Evolutionary conservation across 768 basidiomycete genomes (phyloP), one percentile per base, ranked within the genome.

Genomic region (Chalciporus piperatus): DNA sequence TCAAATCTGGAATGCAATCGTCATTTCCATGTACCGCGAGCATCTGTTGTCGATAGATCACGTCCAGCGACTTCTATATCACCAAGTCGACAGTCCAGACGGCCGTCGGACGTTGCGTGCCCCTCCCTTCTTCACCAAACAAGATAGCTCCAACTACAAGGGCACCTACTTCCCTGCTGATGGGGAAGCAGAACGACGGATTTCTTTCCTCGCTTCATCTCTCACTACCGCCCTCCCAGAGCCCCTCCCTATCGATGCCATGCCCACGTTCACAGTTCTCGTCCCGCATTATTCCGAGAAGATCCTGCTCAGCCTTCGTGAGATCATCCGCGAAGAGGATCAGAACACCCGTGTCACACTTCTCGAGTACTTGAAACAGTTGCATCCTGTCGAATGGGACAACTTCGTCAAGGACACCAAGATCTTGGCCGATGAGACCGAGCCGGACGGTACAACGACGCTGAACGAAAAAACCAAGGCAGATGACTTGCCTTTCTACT

Each of bases 361-460:
- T 20, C 80, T 99, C 51, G 97, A 99, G 72, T 99, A 99, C 70
- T 76, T 98, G 68, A 99, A 99, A 72, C 97, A 99, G 69, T 78
- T 99, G 42, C 97, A 98, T 67, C 96, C 97, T 17, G 80, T 98
- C 51, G 97, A 99, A 68, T 99, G 97, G 97, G 97, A 98, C 74
- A 99, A 99, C 70, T 99, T 99, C 64, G 97, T 99, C 60, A 94
- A 95, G 76, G 97, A 99, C 65, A 99, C 97, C 56, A 99, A 98
- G 78, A 99, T 99, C 58, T 76, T 98, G 35, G 93, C 92, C 0
- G 97, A 98, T 57, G 97, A 98, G 69, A 82, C 84, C 1, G 82
- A 80, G 14, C 74, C 72, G 11, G 83, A 83, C 43, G 83, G 83
- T 41, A 71, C 74, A 17, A 63, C 70, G 48, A 64, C 56, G 13